Percentiles rank a stretch among this genome's conserved stretches.
Evolutionary conservation across 495 filamentous ascomycete species (phyloP).

Genomic region (Aspergillus olivimuriae): DNA sequence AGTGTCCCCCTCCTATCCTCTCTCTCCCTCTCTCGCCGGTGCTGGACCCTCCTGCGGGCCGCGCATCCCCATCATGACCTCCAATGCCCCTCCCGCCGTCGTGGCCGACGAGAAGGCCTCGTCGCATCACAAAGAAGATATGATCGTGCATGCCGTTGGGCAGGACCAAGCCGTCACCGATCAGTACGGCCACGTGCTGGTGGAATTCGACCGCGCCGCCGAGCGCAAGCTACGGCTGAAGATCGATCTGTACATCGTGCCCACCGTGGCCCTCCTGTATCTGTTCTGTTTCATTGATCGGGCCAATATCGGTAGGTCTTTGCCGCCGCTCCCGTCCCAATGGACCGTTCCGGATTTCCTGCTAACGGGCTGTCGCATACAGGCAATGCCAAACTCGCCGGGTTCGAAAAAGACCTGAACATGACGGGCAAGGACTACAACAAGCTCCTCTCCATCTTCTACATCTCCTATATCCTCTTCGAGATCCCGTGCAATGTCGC

Average conservation of each 20-base stretch:
- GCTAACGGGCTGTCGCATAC: too few relatives aligned
- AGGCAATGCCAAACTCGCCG: constrained; percentile 34
- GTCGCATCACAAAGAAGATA: constrained; percentile 14
- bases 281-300: constrained; percentile 52
- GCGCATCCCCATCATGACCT: constrained; percentile 1
- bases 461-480: constrained; percentile 68
- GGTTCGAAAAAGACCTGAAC: constrained; percentile 39
- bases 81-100: neutral
- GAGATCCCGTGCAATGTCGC: constrained; percentile 70
- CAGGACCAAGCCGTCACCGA: constrained; percentile 56
- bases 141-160: constrained; percentile 45
- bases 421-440: constrained; percentile 58
- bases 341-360: too few relatives aligned
- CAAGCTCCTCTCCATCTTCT: constrained; percentile 61
- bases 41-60: neutral
- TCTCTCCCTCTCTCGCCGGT: neutral
- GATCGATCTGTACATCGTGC: constrained; percentile 42
- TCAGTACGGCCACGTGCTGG: constrained; percentile 48
- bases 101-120: constrained; percentile 20
- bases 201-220: constrained; percentile 52
- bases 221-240: constrained; percentile 47
- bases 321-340: neutral
- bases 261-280: constrained; percentile 43
- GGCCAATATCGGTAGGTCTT: constrained; percentile 51
- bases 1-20: neutral